Evolutionary conservation across 2,329 filamentous ascomycete genomes (phyloP), one percentile per base, ranked within the genome.

Genomic region (Elsinoe fawcettii): DNA sequence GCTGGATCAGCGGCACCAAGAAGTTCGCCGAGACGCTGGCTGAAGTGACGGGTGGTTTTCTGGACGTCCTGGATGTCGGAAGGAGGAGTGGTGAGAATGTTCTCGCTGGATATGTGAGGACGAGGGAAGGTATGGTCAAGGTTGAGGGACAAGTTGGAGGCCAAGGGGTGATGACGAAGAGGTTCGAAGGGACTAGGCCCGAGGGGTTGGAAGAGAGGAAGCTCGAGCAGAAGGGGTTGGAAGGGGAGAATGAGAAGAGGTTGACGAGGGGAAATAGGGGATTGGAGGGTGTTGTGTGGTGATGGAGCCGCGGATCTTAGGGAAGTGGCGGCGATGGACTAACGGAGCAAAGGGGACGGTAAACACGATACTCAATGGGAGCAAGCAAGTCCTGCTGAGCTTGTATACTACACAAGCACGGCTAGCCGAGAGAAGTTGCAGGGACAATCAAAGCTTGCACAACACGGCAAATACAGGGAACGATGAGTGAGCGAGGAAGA

Each of bases 31-130:
- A 66, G 46, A 70, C 65, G 7, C 63, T 76, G 20, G 69, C 73
- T 57, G 66, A 67, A n/a, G 59, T 74, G 22, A 73, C 71, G 0
- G 74, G 74, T 1, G 74, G 74, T 8, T 75, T 76, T 14, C 18
- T 61, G 12, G 18, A 56, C 20, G 54, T 47, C 22, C 11, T 25
- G 5, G 49, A 53, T 22, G 49, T 53, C n/a, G 32, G 49, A 5
- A 36, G 32, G 20, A 36, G 32, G 34, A 34, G 30, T 16, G 49
- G 32, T 1, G 49, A 53, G 49, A 53, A 53, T 25, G 14, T 22
- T n/a, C 34, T 53, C 25, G 49, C 49, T n/a, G 49, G 49, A 2
- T 53, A 53, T 16, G 49, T 53, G 16, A 37, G 20, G 49, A 37
- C 30, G 3, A 18, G 49, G 16, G 49, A 53, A 23, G 49, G 49